Percentiles rank a stretch among this genome's conserved stretches.
Evolutionary conservation across 306 rosid genomes (phyloP).

Genomic region (Abrus pulchellus): DNA sequence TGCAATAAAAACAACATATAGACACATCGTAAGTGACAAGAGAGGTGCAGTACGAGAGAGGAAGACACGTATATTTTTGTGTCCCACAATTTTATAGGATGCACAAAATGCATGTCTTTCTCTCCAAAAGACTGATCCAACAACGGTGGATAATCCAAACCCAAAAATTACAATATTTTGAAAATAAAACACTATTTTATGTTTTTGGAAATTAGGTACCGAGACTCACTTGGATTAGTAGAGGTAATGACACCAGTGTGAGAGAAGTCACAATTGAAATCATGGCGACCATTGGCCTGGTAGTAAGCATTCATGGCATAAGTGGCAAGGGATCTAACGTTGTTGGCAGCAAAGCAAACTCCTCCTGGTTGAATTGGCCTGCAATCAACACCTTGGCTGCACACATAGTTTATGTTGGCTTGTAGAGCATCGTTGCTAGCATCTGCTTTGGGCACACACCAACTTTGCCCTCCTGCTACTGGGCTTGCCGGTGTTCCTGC

Average conservation of each 20-base stretch:
- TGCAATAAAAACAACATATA: slow-evolving; percentile 26
- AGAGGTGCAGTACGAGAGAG: no score
- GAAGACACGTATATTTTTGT: no score
- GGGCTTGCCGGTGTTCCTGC: not conserved
- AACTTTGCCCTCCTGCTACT: slow-evolving; percentile 49
- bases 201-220: no score
- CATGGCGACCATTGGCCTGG: slow-evolving; percentile 64
- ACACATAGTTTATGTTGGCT: slow-evolving; percentile 72
- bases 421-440: slow-evolving; percentile 59
- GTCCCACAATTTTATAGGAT: no score
- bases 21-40: no score
- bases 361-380: slow-evolving; percentile 75
- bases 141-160: no score
- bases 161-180: no score
- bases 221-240: slow-evolving; percentile 67
- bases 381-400: slow-evolving; percentile 72
- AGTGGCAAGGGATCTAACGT: slow-evolving; percentile 61
- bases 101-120: no score
- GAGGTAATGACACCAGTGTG: slow-evolving; percentile 54
- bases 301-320: slow-evolving; percentile 83
- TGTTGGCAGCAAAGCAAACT: slow-evolving; percentile 60
- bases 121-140: no score
- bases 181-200: no score
- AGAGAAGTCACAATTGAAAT: slow-evolving; percentile 78
- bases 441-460: slow-evolving; percentile 74